Evolutionary conservation across 331 rosid species (phyloP).

Genomic region (Pyracantha coccinea): DNA sequence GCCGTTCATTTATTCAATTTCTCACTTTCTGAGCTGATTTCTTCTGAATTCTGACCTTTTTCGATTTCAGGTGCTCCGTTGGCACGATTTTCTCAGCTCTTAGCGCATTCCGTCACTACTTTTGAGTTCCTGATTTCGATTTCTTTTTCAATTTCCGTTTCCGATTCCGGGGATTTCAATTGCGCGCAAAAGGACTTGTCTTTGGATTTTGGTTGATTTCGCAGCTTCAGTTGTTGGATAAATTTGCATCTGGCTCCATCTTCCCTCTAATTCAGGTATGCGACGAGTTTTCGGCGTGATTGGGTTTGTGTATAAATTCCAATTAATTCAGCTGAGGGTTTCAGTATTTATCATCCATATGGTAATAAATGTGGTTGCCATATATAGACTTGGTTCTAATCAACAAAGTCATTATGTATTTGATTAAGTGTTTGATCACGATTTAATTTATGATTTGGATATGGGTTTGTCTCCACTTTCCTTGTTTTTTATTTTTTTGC

Average conservation of each 20-base stretch:
- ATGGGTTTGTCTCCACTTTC: slow-evolving; percentile 5
- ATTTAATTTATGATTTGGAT: slow-evolving; percentile 6
- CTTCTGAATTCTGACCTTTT: not conserved
- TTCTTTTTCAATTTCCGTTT: not conserved
- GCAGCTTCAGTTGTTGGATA: slow-evolving; percentile 8
- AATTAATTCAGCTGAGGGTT: slow-evolving; percentile 11
- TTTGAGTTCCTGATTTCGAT: slow-evolving; percentile 20
- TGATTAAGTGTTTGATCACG: not conserved
- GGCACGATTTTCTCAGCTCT: slow-evolving; percentile 23
- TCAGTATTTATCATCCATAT: not conserved
- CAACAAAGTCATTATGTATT: not conserved
- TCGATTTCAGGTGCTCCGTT: slow-evolving; percentile 29
- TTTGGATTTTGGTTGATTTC: slow-evolving; percentile 18
- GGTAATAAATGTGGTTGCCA: slow-evolving; percentile 1
- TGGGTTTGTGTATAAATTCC: not conserved
- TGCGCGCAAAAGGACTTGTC: slow-evolving; percentile 13
- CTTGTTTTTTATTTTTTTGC: slow-evolving; percentile 21
- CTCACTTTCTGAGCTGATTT: slow-evolving; percentile 3
- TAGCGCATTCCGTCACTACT: slow-evolving; percentile 21
- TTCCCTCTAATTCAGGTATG: slow-evolving; percentile 35
- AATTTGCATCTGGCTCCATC: slow-evolving; percentile 4
- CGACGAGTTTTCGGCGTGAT: not conserved
- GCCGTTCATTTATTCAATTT: not conserved
- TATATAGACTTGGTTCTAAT: not conserved
- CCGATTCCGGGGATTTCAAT: not conserved